These are phyloP conservation scores for Haberlea rhodopensis DNA, from an alignment of 257 asterid species.

Conservation along the genomic window DNA sequence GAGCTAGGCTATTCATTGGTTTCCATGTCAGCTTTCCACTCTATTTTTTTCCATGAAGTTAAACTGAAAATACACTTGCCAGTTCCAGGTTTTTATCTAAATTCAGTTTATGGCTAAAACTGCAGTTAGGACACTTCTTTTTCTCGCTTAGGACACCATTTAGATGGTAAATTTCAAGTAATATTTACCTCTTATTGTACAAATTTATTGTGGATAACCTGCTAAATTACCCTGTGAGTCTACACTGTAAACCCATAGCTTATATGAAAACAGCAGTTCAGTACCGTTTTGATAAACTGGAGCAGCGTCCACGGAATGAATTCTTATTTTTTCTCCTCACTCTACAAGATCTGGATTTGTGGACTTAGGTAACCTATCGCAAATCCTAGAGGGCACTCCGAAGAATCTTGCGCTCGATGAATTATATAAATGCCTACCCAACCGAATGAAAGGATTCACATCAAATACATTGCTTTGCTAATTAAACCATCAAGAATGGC, in stretches of 20 bases:
- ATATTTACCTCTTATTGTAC: background rate
- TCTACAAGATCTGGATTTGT: constrained; percentile 20
- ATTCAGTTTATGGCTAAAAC: background rate
- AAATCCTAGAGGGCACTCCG: background rate
- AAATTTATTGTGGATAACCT: background rate
- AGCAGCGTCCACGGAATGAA: constrained; percentile 20
- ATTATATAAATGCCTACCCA: constrained; percentile 25
- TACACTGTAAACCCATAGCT: background rate
- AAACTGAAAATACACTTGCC: background rate
- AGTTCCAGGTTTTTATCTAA: background rate
- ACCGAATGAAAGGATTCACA: background rate
- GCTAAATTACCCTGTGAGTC: background rate
- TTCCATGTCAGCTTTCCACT: background rate
- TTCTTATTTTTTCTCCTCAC: background rate
- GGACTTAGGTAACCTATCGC: background rate
- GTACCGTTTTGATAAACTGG: background rate
- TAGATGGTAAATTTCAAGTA: background rate
- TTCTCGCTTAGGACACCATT: background rate
- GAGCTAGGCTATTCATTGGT: background rate
- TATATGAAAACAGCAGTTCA: background rate
- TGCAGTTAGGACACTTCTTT: background rate
- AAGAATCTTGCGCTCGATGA: constrained; percentile 7
- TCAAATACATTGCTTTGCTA: background rate
- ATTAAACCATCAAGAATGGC: constrained; percentile 24
- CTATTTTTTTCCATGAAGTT: background rate